Evolutionary conservation across 768 basidiomycete species (phyloP), one percentile per base, ranked within the genome.

Genomic region (Pholiota conissans): DNA sequence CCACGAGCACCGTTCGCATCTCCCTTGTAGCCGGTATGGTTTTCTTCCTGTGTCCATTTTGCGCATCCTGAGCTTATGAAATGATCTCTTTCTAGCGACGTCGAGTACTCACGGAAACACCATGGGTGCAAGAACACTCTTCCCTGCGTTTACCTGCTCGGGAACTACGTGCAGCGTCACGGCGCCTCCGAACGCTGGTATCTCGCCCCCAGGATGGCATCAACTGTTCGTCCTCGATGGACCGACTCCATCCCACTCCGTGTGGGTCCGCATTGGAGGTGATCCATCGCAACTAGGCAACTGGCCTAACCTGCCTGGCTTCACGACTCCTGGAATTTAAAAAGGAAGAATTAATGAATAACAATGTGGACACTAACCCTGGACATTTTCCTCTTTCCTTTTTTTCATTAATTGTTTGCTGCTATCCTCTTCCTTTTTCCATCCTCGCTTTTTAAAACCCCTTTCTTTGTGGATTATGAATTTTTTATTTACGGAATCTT

Each of bases 91-190:
- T 45, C 1, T 45, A 86, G 89, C 88, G 3, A 82, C 82, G 0
- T 90, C 90, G 26, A 89, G 86, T 55, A 90, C 88, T 0, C 89
- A 90, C 65, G 90, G 89, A 10, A 91, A 91, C 62, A 72, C 83
- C 0, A 91, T 91, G 87, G 88, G 87, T 0, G 80, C 82, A 1
- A 79, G 88, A 54, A 84, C 82, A 1, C 72, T 92, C 63, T 91
- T 91, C 77, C 88, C 93, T 3, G 80, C 77, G 14, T 88, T 93
- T 68, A 75, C 81, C 6, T 89, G 85, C 68, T 65, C 79, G 1
- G 91, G 87, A 48, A 84, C 82, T 34, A 49, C 55, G 1, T 89
- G 95, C 65, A 87, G 86, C 6, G 87, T 97, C 64, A 83, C 83
- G 5, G 87, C 90, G 0, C 91, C 91, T 9, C 90, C 90, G 0